Percentiles rank a stretch among this genome's conserved stretches.
phyloP scores from a whole-genome alignment of 179 eudicot species.

The Silene noctiflora region DNA sequence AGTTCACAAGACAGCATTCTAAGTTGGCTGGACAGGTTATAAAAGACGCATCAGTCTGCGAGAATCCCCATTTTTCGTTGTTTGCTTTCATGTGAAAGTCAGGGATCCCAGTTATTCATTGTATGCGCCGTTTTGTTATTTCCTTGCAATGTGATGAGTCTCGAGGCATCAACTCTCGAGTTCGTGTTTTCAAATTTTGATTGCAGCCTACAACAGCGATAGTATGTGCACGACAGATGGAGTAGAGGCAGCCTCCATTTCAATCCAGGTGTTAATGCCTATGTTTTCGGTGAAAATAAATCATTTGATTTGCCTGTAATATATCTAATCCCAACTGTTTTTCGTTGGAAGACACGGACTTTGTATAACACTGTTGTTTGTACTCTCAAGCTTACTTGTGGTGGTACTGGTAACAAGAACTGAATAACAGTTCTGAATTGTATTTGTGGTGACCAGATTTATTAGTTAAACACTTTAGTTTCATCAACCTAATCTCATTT shows the following conservation, averaged over 20 bases:
- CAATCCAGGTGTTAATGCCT: conserved; percentile 11
- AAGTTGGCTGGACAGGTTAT: conserved; percentile 43
- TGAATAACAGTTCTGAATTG: neutral
- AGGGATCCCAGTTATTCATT: neutral
- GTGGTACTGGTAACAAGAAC: neutral
- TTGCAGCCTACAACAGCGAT: neutral
- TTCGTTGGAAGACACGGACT: neutral
- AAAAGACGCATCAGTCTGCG: conserved; percentile 6
- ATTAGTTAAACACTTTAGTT: neutral
- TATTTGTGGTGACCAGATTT: neutral
- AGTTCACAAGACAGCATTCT: conserved; percentile 63
- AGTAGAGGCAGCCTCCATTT: neutral
- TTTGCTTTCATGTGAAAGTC: conserved; percentile 9
- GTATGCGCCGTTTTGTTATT: neutral
- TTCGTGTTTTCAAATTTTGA: neutral
- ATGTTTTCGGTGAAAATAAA: neutral
- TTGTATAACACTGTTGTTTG: conserved; percentile 8
- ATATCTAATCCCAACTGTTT: neutral
- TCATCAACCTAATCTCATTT: neutral
- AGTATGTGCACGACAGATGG: neutral
- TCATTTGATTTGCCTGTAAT: conserved; percentile 12
- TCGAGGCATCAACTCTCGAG: neutral
- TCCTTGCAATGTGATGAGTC: conserved; percentile 4
- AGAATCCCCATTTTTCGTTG: conserved; percentile 17
- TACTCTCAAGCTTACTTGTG: neutral